Base-by-base conservation (phyloP, 2,329 filamentous ascomycete genomes). In the Colletotrichum cuscutae region DNA sequence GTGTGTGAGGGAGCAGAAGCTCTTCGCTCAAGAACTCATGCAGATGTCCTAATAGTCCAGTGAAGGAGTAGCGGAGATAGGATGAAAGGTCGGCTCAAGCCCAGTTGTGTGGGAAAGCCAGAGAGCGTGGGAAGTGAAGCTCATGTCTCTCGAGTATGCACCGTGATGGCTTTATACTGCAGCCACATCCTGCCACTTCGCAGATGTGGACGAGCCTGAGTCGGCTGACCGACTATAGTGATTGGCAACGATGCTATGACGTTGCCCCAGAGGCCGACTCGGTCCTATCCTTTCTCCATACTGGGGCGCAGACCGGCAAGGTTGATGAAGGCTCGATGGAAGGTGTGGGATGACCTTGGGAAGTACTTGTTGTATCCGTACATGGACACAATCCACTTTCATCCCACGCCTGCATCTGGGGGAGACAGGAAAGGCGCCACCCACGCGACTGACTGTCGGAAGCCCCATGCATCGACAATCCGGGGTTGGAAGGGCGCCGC, bases 151-250 rank as follows among this genome's bases (percentile, higher is more conserved):
- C n/a, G 1, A 15, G 19, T 32, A 63, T 22, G 65, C 35, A 72
- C 66, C 59, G 42, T 60, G 60, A 57, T 70, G 66, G 8, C 66
- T 70, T 70, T 72, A 72, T 72, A 70, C 66, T 32, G 60, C 66
- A 70, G 60, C 66, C 66, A 52, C 35, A 26, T 61, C 37, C 56
- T 28, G 42, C 60, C 24, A n/a, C 22, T 42, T 53, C 35, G 54
- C 60, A 53, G 42, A 15, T 30, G 30, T 35, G 32, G 59, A 37
- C n/a, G 24, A 60, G 26, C 22, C 26, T 24, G 22, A 63, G 70
- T 72, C 65, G 30, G 42, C 70, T 70, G 70, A 70, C 65, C 28
- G 26, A 30, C 13, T 24, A 54, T 19, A 59, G 15, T 24, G 46
- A 72, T 30, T 26, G 28, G 49, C 46, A 72, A 70, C 46, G 60